Percentiles rank a stretch among this genome's conserved stretches.
Evolutionary conservation across 148 eudicot species (phyloP).

Genomic region (Vaccinium darrowii): DNA sequence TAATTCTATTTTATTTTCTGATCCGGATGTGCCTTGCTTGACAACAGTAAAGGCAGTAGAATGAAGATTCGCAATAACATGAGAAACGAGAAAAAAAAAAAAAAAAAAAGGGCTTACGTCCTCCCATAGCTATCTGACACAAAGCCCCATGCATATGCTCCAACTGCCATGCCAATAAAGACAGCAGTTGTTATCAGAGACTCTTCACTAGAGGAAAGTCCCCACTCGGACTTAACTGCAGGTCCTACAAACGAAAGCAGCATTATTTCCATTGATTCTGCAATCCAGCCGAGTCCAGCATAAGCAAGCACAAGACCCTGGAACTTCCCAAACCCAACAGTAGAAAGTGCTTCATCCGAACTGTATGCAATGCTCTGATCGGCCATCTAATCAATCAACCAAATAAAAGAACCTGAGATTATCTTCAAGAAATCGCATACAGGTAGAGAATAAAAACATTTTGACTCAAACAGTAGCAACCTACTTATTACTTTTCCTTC

Average conservation of each 20-base stretch:
- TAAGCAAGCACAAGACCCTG: slow-evolving; percentile 35
- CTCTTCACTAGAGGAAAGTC: slow-evolving; percentile 36
- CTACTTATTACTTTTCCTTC: neutral
- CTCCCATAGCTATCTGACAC: slow-evolving; percentile 45
- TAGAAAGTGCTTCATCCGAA: slow-evolving; percentile 31
- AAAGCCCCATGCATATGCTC: slow-evolving; percentile 43
- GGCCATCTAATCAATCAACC: slow-evolving; percentile 24
- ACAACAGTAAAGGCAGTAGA: neutral
- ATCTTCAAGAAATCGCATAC: neutral
- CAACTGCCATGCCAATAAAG: slow-evolving; percentile 43
- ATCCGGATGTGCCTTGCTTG: neutral
- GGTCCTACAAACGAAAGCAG: slow-evolving; percentile 45
- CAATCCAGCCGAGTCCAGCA: slow-evolving; percentile 49
- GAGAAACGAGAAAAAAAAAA: neutral
- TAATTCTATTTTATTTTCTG: neutral
- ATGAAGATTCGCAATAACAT: neutral
- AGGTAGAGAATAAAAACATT: neutral
- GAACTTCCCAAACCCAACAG: slow-evolving; percentile 37
- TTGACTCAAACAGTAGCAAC: neutral
- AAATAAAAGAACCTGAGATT: neutral
- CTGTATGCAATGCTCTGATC: slow-evolving; percentile 17
- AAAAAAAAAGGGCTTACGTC: slow-evolving; percentile 17
- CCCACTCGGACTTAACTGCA: slow-evolving; percentile 38
- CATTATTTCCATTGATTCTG: slow-evolving; percentile 45
- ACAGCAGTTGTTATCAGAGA: slow-evolving; percentile 36